A percentile compares a stretch with the other conserved stretches of the same genome.
phyloP scores from a whole-genome alignment of 345 rosid genomes.

The Bruguiera parviflora region DNA sequence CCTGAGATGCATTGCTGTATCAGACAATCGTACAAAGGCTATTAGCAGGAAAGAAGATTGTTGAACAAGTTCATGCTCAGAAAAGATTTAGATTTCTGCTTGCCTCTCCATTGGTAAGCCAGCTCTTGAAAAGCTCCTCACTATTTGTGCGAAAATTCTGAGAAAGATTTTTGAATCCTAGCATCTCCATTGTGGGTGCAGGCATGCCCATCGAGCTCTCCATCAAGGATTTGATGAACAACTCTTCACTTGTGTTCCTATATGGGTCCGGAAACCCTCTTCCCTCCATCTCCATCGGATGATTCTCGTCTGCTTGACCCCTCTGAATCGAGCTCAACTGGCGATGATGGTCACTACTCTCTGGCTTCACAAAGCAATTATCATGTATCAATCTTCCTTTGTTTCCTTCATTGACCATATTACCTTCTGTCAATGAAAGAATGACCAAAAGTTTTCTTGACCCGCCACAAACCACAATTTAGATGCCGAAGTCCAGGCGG shows the following conservation, averaged over 20 bases:
- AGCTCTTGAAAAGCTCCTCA: constrained; percentile 72
- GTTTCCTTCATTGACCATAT: constrained; percentile 30
- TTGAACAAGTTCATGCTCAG: too few relatives aligned
- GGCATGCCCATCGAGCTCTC: constrained; percentile 54
- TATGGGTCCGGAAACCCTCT: constrained; percentile 44
- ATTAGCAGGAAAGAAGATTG: background rate
- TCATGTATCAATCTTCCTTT: constrained; percentile 15
- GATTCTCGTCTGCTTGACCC: constrained; percentile 27
- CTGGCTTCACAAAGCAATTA: constrained; percentile 10
- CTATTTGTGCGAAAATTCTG: constrained; percentile 55
- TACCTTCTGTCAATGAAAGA: background rate
- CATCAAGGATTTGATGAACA: constrained; percentile 61
- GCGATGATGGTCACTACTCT: constrained; percentile 15
- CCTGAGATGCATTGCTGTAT: background rate
- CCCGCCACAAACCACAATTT: background rate
- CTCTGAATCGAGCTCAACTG: constrained; percentile 14
- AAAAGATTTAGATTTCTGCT: constrained; percentile 14
- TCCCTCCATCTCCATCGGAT: constrained; percentile 43
- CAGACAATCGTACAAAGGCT: background rate
- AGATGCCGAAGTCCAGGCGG: background rate
- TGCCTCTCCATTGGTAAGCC: constrained; percentile 82
- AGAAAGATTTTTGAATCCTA: constrained; percentile 56
- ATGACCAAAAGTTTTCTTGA: background rate
- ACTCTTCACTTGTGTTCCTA: constrained; percentile 63
- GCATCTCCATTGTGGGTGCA: constrained; percentile 51